Base-by-base conservation (phyloP, 441 rosid genomes). In the Breynia disticha region DNA sequence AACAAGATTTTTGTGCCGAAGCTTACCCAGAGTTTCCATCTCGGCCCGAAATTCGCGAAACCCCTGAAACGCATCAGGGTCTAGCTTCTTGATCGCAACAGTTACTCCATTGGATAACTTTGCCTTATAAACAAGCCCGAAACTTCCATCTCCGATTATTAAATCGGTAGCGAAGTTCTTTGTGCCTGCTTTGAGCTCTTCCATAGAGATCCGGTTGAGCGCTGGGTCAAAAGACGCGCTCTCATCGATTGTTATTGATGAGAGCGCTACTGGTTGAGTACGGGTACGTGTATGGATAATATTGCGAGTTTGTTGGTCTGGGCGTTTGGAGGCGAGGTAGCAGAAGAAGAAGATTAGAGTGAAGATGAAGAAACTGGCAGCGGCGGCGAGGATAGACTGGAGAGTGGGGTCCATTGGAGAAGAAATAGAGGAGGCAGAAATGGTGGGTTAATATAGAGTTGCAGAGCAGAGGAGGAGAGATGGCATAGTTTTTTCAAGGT, bases 121-220 rank as follows among this genome's bases (percentile, higher is more conserved):
- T 4, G 95, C 96, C 24, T 68, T 70, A 70, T 85, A 90, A 20
- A 90, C 96, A 39, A 72, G 57, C 39, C 98, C 96, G 66, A 90
- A 90, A 51, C 96, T 86, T 8, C 96, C 98, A 58, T 90, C 96
- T 48, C 98, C 96, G 66, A 90, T 42, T 64, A 90, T 79, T 5
- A 73, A 70, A 49, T 79, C 82, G 7, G 85, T 10, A 38, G 95
- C 76, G 85, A 90, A 90, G 65, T 69, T 72, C 47, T 74, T 71
- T 1, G 98, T 87, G 17, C 85, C 86, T 55, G 7, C n/a, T 21
- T 66, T 48, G 55, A 90, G 88, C 41, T 81, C 95, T 0, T 63
- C 73, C 87, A 87, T 87, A 69, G 96, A 82, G 74, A 83, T 62
- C 55, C 63, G 76, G 42, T 44, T 35, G 16, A 87, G 64, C 4